Base-by-base conservation (phyloP, 495 filamentous ascomycete genomes). In the Neurospora intermedia region DNA sequence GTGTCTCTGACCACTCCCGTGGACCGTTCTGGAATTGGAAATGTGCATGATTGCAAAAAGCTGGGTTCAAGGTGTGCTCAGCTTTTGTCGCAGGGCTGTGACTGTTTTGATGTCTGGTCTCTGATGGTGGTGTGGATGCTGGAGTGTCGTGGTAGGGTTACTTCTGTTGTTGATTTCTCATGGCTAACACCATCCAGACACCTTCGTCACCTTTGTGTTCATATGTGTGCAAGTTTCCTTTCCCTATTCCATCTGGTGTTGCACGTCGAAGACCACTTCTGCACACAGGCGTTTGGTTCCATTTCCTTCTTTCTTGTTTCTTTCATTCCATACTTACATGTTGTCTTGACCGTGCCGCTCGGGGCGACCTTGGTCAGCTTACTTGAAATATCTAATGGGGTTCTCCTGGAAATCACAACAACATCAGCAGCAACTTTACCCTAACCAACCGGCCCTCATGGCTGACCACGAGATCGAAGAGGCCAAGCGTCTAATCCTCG, bases 401-500 rank as follows among this genome's bases (percentile, higher is more conserved):
- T 66, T 66, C 54, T 62, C 54, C 5, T 66, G 54, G 54, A 66
- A 66, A 66, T 35, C 54, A 16, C 23, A 62, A 62, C 20, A 62
- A 27, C 48, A 59, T 35, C 54, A 35, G 18, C 54, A 66, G 2
- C 54, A 66, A 18, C 54, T 45, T 15, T 35, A 70, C 31, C 69
- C 43, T 43, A 38, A 13, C 20, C 40, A 70, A 27, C 66, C 8
- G 41, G 62, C 72, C 42, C 71, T 45, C 43, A 71, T 45, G 71
- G 71, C 59, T 74, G 78, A 77, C 38, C 59, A 38, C 73, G 78
- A 76, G 43, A 69, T 71, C 74, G 75, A 74, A 31, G 71, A 81
- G 62, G 78, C 79, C 13, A 77, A 74, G 31, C 72, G 74, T 10
- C 77, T 81, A 2, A 75, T 81, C 69, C 71, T 75, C 20, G 76